phyloP scores from a whole-genome alignment of 805 yeast genomes.

The Metschnikowia vanudenii region DNA sequence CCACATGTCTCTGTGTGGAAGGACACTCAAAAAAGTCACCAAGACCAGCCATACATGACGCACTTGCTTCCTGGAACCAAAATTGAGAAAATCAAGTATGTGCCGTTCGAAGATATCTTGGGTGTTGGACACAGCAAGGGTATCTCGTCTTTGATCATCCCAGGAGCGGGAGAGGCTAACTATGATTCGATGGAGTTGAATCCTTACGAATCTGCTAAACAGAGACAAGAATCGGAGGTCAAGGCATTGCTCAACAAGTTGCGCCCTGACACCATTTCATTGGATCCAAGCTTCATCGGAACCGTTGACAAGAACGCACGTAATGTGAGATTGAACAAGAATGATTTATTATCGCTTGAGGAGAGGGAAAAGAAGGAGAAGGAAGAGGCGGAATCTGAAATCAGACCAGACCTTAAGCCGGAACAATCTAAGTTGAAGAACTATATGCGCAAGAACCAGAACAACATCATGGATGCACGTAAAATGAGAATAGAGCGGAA shows the following conservation, averaged over 20 bases:
- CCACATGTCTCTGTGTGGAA: conserved; percentile 95
- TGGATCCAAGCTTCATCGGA: conserved; percentile 89
- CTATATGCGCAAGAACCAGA: conserved; percentile 76
- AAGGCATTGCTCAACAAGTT: conserved; percentile 80
- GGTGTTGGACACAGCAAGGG: conserved; percentile 80
- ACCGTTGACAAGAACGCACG: conserved; percentile 71
- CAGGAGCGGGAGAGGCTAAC: conserved; percentile 98
- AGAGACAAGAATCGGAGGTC: conserved; percentile 92
- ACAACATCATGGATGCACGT: conserved; percentile 84
- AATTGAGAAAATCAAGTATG: conserved; percentile 65
- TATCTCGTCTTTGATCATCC: conserved; percentile 80
- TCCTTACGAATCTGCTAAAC: conserved; percentile 88
- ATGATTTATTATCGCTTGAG: conserved; percentile 42
- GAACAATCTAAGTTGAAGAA: conserved; percentile 83
- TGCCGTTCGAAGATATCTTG: conserved; percentile 95
- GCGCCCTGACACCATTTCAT: conserved; percentile 86
- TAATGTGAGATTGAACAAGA: conserved; percentile 59
- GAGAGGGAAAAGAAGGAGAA: conserved; percentile 33
- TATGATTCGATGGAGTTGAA: conserved; percentile 90
- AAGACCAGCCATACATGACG: conserved; percentile 86
- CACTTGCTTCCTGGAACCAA: conserved; percentile 80
- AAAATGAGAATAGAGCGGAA: conserved; percentile 73
- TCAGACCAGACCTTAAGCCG: conserved; percentile 69
- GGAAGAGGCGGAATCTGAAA: conserved; percentile 49
- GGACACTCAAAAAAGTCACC: conserved; percentile 69